Percentiles rank a stretch among this genome's conserved stretches.
These are phyloP conservation scores for Dendrobium catenatum DNA, from an alignment of 106 monocot genomes.

Conservation along the genomic window DNA sequence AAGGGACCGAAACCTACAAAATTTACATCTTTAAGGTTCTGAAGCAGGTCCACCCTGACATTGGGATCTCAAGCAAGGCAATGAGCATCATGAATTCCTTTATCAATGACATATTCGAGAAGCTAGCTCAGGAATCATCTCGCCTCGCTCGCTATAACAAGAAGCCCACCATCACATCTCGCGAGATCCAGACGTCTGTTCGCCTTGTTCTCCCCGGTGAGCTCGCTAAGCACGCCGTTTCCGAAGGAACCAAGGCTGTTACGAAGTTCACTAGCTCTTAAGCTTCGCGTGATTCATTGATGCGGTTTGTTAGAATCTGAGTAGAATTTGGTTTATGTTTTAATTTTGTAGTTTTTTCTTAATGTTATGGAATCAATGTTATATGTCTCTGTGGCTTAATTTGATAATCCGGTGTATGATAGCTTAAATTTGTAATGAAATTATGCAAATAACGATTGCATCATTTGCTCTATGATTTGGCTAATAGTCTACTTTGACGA, in stretches of 20 bases:
- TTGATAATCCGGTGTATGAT: too few species aligned
- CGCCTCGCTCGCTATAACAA: constrained; percentile 61
- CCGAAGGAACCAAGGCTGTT: constrained; percentile 65
- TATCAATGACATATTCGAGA: constrained; percentile 72
- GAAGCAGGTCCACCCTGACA: constrained; percentile 30
- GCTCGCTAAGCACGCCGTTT: constrained; percentile 69
- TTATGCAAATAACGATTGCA: too few species aligned
- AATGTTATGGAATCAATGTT: too few species aligned
- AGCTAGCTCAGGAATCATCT: constrained; percentile 48
- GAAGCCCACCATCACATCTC: constrained; percentile 55
- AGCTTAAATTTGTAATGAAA: too few species aligned
- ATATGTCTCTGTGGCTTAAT: too few species aligned
- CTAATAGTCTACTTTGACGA: too few species aligned
- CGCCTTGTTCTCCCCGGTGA: constrained; percentile 63
- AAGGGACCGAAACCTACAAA: constrained; percentile 19
- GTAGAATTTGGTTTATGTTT: too few species aligned
- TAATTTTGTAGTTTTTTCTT: too few species aligned
- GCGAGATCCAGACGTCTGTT: constrained; percentile 66
- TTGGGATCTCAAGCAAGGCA: constrained; percentile 21
- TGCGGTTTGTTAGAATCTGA: neutral
- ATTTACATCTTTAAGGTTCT: constrained; percentile 29
- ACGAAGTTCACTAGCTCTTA: constrained; percentile 51
- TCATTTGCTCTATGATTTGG: too few species aligned
- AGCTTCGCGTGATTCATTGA: neutral
- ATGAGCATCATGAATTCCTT: constrained; percentile 70